Conservation (phyloP, 2,329 filamentous ascomycete species). For the Aspergillus phoenicis region DNA sequence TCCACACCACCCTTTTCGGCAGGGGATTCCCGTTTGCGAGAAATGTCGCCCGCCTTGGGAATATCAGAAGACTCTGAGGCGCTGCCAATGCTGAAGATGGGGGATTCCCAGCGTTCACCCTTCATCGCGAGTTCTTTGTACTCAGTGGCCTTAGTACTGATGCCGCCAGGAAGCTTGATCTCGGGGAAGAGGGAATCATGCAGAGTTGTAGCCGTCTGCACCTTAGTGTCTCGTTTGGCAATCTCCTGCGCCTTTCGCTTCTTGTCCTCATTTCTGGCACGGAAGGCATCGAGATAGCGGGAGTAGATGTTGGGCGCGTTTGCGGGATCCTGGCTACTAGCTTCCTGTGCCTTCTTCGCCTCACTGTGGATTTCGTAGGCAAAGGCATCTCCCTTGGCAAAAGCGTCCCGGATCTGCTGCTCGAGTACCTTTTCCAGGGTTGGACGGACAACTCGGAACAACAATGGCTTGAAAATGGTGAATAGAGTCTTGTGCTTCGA, state of each 20-base stretch:
- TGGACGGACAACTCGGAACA: slow-evolving; percentile 81
- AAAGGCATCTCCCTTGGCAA: slow-evolving; percentile 72
- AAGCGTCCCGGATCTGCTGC: slow-evolving; percentile 83
- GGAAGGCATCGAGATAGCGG: slow-evolving; percentile 75
- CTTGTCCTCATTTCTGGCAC: slow-evolving; percentile 72
- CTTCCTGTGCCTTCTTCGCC: slow-evolving; percentile 70
- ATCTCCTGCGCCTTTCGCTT: slow-evolving; percentile 73
- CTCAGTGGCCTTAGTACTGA: slow-evolving; percentile 90
- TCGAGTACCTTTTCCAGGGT: slow-evolving; percentile 84
- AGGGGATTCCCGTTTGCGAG: slow-evolving; percentile 61
- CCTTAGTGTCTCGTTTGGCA: slow-evolving; percentile 65
- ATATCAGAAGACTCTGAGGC: slow-evolving; percentile 73
- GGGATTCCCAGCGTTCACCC: slow-evolving; percentile 93
- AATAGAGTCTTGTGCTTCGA: slow-evolving; percentile 95
- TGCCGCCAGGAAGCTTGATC: slow-evolving; percentile 81
- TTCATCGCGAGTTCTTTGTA: slow-evolving; percentile 85
- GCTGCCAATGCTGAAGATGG: slow-evolving; percentile 84
- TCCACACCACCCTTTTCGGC: slow-evolving; percentile 19
- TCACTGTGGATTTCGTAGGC: slow-evolving; percentile 80
- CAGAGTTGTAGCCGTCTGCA: slow-evolving; percentile 82
- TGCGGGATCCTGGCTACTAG: slow-evolving; percentile 69
- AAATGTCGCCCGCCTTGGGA: slow-evolving; percentile 58
- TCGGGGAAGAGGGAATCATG: slow-evolving; percentile 91
- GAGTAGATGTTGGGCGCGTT: slow-evolving; percentile 81
- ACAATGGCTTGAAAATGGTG: slow-evolving; percentile 78